Evolutionary conservation across 2,329 filamentous ascomycete species (phyloP).

Genomic region (Sporothrix pseudoabietina): DNA sequence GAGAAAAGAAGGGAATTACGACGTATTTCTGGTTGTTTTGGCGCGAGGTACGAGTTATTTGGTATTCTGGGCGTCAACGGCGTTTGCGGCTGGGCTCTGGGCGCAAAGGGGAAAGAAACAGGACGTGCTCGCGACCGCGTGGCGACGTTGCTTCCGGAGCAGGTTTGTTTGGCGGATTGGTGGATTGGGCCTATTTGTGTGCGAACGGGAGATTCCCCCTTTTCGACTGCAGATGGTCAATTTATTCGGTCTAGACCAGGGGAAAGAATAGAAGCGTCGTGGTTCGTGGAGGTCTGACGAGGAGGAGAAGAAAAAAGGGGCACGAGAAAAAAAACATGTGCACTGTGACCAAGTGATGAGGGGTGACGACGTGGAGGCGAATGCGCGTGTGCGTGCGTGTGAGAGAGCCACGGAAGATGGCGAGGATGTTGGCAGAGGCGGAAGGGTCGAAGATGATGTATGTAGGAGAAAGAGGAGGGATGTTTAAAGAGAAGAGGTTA

Average conservation of each 20-base stretch:
- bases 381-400: constrained; percentile 14
- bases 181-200: not conserved
- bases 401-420: not conserved
- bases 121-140: constrained; percentile 11
- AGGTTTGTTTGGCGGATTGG: constrained; percentile 13
- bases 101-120: not conserved
- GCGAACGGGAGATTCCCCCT: constrained; percentile 9
- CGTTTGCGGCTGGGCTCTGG: not conserved
- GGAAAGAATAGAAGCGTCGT: not conserved
- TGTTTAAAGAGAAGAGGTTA: not conserved
- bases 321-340: constrained; percentile 11
- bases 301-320: constrained; percentile 15
- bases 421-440: not conserved
- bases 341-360: not conserved
- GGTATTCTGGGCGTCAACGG: not conserved
- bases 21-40: not conserved
- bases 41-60: not conserved
- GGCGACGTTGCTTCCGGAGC: constrained; percentile 24
- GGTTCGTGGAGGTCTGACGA: not conserved
- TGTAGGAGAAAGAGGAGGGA: constrained; percentile 3
- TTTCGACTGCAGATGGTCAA: constrained; percentile 15
- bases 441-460: constrained; percentile 1
- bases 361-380: not conserved
- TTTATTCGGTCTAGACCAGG: constrained; percentile 19
- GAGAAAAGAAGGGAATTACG: constrained; percentile 3